Base-by-base conservation (phyloP, 1,284 basidiomycete species). In the Malassezia furfur region DNA sequence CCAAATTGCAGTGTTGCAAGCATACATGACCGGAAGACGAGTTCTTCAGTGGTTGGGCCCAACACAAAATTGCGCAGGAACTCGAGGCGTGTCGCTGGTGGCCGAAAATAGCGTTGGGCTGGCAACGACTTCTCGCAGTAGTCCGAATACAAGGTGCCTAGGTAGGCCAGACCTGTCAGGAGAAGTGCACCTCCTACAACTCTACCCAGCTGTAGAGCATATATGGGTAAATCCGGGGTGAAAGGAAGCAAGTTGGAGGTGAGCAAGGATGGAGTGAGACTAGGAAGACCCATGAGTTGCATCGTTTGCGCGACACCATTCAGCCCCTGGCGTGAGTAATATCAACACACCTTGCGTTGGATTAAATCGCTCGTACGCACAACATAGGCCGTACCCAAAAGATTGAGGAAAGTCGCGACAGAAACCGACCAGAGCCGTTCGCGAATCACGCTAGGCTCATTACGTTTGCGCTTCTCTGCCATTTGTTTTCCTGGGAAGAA, bases 31-130 rank as follows among this genome's bases (percentile, higher is more conserved):
- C 94, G 80, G 72, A 96, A 98, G 2, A 91, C 87, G 22, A 96
- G 66, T 74, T 98, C 93, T 77, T 98, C 93, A 0, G 91, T 91
- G 32, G 90, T 74, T 0, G 93, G 93, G 0, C 83, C 90, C 30
- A 86, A 75, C 35, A 87, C 64, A 69, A 84, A 90, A 73, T 91
- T 96, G 57, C 93, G 78, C 28, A 84, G 53, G 0, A 85, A 85
- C 30, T 78, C 64, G 76, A 83, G 81, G 0, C 80, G 79, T 19
- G 75, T 71, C 54, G 85, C 76, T 48, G 36, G 22, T 30, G 14
- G 9, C 22, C 25, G 45, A 19, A 47, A 47, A 17, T 35, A 12
- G 15, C 35, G 47, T 17, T 87, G 85, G 10, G 83, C 79, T 0
- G 88, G 87, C 2, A 90, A 78, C 7, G 78, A 70, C 3, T 75